These are phyloP conservation scores for Hypoxylon perforatum DNA, from an alignment of 495 filamentous ascomycete species.

Conservation along the genomic window DNA sequence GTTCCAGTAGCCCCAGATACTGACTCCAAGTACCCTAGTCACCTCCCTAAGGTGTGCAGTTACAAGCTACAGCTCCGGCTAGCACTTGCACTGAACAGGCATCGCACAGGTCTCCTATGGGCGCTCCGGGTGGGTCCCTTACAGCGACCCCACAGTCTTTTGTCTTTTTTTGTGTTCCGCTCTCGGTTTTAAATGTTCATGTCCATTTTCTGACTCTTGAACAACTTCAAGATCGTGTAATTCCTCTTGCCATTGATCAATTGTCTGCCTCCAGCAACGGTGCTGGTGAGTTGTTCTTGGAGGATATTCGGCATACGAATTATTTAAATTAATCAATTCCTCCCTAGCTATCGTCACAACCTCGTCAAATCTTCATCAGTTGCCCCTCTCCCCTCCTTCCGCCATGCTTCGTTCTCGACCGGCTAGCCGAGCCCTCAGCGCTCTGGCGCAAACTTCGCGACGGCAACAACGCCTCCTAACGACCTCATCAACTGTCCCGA, in stretches of 20 bases:
- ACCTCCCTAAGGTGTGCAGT: background rate
- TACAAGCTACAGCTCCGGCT: slow-evolving; percentile 1
- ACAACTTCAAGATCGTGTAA: slow-evolving; percentile 18
- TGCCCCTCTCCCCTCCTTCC: slow-evolving; percentile 16
- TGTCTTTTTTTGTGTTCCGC: slow-evolving; percentile 42
- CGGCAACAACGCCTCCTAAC: slow-evolving; percentile 39
- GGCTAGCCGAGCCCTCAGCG: slow-evolving; percentile 55
- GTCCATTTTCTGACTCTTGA: slow-evolving; percentile 27
- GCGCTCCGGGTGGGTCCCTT: slow-evolving; percentile 5
- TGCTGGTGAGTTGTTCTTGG: slow-evolving; percentile 21
- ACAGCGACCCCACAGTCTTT: slow-evolving; percentile 50
- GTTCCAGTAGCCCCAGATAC: background rate
- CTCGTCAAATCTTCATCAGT: slow-evolving; percentile 18
- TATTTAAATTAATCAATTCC: slow-evolving; percentile 14
- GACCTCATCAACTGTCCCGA: slow-evolving; percentile 33
- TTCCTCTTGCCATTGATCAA: slow-evolving; percentile 38
- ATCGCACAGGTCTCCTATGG: slow-evolving; percentile 17
- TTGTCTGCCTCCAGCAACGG: slow-evolving; percentile 8
- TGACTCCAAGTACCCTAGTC: background rate
- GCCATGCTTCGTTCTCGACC: slow-evolving; percentile 57
- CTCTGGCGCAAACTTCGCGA: slow-evolving; percentile 52
- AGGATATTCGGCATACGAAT: slow-evolving; percentile 13
- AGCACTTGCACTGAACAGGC: slow-evolving; percentile 1
- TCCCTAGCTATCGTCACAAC: slow-evolving; percentile 1
- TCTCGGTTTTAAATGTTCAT: slow-evolving; percentile 32